These are phyloP conservation scores for Aspergillus versicolor DNA, from an alignment of 2,329 filamentous ascomycete genomes.

Conservation along the genomic window DNA sequence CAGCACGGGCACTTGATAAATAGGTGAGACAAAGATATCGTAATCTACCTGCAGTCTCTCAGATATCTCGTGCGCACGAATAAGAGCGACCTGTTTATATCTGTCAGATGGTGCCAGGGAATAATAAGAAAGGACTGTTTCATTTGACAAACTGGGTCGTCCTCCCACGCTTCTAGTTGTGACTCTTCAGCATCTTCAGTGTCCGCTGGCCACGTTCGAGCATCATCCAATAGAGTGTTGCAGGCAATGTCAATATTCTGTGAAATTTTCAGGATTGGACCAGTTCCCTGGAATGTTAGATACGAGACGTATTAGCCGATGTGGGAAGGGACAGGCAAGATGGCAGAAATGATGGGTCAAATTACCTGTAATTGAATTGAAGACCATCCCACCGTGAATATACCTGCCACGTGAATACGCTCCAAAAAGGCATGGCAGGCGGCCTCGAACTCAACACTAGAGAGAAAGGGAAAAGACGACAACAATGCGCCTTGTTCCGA, in stretches of 20 bases:
- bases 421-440: conserved; percentile 59
- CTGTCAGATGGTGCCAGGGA: conserved; percentile 28
- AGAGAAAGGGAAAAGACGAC: conserved; percentile 60
- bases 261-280: conserved; percentile 31
- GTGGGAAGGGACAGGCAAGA: background rate
- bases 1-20: conserved; percentile 71
- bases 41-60: conserved; percentile 59
- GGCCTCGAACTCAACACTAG: conserved; percentile 61
- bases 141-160: conserved; percentile 30
- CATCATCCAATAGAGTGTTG: conserved; percentile 10
- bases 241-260: conserved; percentile 20
- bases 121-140: conserved; percentile 5
- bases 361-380: conserved; percentile 32
- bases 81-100: conserved; percentile 42
- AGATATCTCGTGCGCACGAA: conserved; percentile 32
- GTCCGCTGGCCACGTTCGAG: background rate
- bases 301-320: conserved; percentile 2
- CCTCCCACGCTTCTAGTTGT: conserved; percentile 25
- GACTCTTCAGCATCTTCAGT: conserved; percentile 14
- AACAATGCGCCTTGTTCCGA: conserved; percentile 21
- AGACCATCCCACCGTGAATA: conserved; percentile 54
- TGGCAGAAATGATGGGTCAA: background rate
- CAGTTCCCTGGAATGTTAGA: conserved; percentile 24
- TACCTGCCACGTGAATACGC: conserved; percentile 53
- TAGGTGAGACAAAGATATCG: conserved; percentile 72